Evolutionary conservation across 352 stramenopile genomes (phyloP).

Genomic region (Phytophthora cryptogea): DNA sequence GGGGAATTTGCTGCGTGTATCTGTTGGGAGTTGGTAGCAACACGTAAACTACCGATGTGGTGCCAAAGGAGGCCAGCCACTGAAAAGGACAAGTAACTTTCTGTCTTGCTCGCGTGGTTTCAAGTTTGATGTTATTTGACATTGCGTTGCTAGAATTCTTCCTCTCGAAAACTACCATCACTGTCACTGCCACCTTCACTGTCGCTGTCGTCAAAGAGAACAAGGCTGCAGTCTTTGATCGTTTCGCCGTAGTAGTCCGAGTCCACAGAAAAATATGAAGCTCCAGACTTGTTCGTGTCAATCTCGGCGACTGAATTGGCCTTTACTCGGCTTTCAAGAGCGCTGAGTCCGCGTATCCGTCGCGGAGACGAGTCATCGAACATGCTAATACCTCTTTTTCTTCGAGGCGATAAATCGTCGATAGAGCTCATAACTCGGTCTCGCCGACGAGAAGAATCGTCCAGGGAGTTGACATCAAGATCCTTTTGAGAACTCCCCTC

Average conservation of each 20-base stretch:
- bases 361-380: conserved; percentile 29
- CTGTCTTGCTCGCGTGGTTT: neutral
- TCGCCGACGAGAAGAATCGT: conserved; percentile 30
- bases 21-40: conserved; percentile 10
- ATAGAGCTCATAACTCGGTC: conserved; percentile 10
- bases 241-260: conserved; percentile 33
- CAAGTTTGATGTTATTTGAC: conserved; percentile 4
- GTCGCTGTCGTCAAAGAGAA: conserved; percentile 22
- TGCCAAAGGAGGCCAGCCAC: neutral
- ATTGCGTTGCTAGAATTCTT: conserved; percentile 30
- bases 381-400: conserved; percentile 19
- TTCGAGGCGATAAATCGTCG: conserved; percentile 8
- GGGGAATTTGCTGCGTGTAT: neutral
- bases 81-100: conserved; percentile 2
- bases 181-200: conserved; percentile 21
- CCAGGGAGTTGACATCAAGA: conserved; percentile 10
- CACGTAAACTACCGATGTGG: conserved; percentile 34
- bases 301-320: conserved; percentile 7
- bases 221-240: conserved; percentile 29
- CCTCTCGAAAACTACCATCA: conserved; percentile 23
- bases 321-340: conserved; percentile 21
- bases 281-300: conserved; percentile 21
- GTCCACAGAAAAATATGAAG: conserved; percentile 31
- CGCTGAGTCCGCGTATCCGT: conserved; percentile 28
- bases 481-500: conserved; percentile 2